Evolutionary conservation across 495 filamentous ascomycete species (phyloP), one percentile per base, ranked within the genome.

Genomic region (Xylaria nigripes): DNA sequence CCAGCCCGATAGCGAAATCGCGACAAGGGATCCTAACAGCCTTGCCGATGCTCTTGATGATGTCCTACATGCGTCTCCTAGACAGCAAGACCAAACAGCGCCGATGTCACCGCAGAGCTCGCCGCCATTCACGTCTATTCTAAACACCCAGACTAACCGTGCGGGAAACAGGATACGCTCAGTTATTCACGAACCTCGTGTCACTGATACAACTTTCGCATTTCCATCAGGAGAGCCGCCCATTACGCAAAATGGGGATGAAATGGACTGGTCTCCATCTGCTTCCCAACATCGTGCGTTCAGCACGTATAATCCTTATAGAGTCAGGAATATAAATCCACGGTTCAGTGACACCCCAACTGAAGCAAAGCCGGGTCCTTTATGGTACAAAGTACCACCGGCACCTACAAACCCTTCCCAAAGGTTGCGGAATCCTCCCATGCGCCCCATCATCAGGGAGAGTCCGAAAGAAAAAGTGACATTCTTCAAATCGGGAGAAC

Each of bases 211-310:
- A 38, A 18, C 24, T 4, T 42, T 32, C 23, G 30, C 29, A 32
- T 5, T 22, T n/a, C 32, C 43, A 21, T 23, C 13, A 8, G 2
- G 49, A n/a, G 25, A 48, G 54, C 60, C 50, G 42, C 46, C 29
- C 24, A 9, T 52, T 22, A 40, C 58, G 32, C 53, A 64, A 10
- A 76, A 80, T 57, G 68, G 65, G 9, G 72, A 83, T 38, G 70
- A 73, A 47, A 95, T 95, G 89, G 89, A 95, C 55, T 95, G 89
- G 89, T 81, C 84, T 19, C 89, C 89, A 2, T 82, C 83, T 10
- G 64, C 69, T 21, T 76, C 80, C 18, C 72, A 66, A 44, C 60
- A 77, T 62, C 72, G 74, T 44, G 72, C 78, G 51, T 76, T 76
- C 61, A 75, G 63, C 61, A 63, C 70, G 48, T 66, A 65, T 63